phyloP scores from a whole-genome alignment of 202 grass and related monocot genomes.

The Zoysia matrella region DNA sequence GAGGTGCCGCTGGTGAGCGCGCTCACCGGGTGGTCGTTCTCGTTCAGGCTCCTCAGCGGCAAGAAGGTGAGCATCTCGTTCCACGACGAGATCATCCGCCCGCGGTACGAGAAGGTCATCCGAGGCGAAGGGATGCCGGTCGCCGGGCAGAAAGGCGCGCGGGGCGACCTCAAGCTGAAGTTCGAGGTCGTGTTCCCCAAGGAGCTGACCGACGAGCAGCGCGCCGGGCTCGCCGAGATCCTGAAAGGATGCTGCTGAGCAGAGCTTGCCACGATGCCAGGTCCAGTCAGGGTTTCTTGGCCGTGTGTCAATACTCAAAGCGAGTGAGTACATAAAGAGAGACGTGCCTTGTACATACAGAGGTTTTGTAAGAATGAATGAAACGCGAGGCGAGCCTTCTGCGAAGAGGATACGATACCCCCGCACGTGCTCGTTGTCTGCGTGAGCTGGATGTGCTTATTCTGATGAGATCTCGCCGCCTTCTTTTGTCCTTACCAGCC shows the following conservation, averaged over 20 bases:
- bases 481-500: neutral
- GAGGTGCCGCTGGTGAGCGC: too few relatives aligned
- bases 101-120: slow-evolving; percentile 79
- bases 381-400: slow-evolving; percentile 36
- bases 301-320: slow-evolving; percentile 26
- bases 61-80: slow-evolving; percentile 76
- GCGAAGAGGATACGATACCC: slow-evolving; percentile 10
- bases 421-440: slow-evolving; percentile 5
- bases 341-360: slow-evolving; percentile 72
- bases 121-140: slow-evolving; percentile 84
- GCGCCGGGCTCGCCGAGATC: slow-evolving; percentile 56
- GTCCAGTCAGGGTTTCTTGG: slow-evolving; percentile 50
- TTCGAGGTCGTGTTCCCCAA: too few relatives aligned
- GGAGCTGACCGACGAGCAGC: slow-evolving; percentile 27
- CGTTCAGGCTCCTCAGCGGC: too few relatives aligned
- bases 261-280: neutral
- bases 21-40: too few relatives aligned
- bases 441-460: slow-evolving; percentile 34
- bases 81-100: slow-evolving; percentile 76
- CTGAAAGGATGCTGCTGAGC: slow-evolving; percentile 65
- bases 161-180: too few relatives aligned
- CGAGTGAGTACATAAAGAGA: slow-evolving; percentile 53
- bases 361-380: slow-evolving; percentile 40
- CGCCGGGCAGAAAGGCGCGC: slow-evolving; percentile 20
- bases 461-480: slow-evolving; percentile 28